These are phyloP conservation scores for Termitomyces sp. DNA, from an alignment of 768 basidiomycete genomes.

Conservation along the genomic window DNA sequence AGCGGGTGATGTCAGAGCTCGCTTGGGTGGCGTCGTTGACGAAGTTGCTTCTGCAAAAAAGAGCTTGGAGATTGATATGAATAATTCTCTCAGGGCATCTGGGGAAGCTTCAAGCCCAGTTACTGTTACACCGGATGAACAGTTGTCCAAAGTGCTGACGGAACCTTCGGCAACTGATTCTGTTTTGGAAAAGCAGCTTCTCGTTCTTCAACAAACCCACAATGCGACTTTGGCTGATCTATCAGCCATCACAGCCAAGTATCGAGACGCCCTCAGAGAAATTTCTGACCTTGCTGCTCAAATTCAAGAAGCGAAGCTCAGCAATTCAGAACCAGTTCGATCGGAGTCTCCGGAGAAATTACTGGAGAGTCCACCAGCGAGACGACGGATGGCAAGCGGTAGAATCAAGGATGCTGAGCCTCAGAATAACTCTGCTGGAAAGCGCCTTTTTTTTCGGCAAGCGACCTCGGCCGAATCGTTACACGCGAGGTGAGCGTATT, in stretches of 20 bases:
- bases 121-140: slow-evolving; percentile 23
- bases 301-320: slow-evolving; percentile 80
- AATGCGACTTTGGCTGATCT: slow-evolving; percentile 77
- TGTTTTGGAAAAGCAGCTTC: slow-evolving; percentile 55
- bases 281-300: slow-evolving; percentile 93
- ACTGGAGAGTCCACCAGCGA: slow-evolving; percentile 32
- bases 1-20: slow-evolving; percentile 58
- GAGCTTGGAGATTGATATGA: slow-evolving; percentile 52
- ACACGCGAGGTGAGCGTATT: slow-evolving; percentile 64
- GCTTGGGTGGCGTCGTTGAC: slow-evolving; percentile 62
- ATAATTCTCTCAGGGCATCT: slow-evolving; percentile 16
- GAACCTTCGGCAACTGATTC: slow-evolving; percentile 29
- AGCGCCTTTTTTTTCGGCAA: slow-evolving; percentile 83
- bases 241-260: slow-evolving; percentile 73
- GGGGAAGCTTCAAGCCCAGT: slow-evolving; percentile 17
- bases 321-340: slow-evolving; percentile 32
- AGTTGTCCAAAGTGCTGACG: slow-evolving; percentile 20
- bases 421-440: slow-evolving; percentile 45
- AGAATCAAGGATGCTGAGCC: slow-evolving; percentile 43
- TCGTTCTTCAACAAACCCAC: slow-evolving; percentile 77
- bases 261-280: slow-evolving; percentile 83
- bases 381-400: slow-evolving; percentile 49
- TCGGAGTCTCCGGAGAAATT: slow-evolving; percentile 44
- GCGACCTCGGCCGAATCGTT: slow-evolving; percentile 86
- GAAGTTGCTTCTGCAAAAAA: slow-evolving; percentile 69